Base-by-base conservation (phyloP, 352 stramenopile species). In the Phytopythium montanum region DNA sequence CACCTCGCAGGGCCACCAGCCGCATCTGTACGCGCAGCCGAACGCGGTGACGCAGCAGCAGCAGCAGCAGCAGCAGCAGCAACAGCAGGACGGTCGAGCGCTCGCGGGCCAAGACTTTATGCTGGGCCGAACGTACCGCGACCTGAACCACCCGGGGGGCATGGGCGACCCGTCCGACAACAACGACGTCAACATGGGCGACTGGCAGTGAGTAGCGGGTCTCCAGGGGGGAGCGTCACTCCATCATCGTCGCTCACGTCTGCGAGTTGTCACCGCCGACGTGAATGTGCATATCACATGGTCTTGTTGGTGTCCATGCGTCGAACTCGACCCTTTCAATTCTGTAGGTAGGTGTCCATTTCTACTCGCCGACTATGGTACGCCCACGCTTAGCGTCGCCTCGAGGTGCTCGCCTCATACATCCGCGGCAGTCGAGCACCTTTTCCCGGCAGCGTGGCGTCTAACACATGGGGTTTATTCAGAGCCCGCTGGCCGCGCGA, bases 181-280 rank as follows among this genome's bases (percentile, higher is more conserved):
- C 31, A 70, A 70, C 46, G 69, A 85, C 54, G 76, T 85, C 33
- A 73, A 87, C 58, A 86, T 89, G 76, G 66, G 69, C 54, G 73
- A 87, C 42, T 89, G 79, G 76, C 67, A 79, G 45, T 84, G 50
- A 13, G n/a, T n/a, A n/a, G n/a, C n/a, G 53, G 9, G 2, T 9
- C 13, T 31, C 25, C 39, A 7, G 39, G 16, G n/a, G n/a, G n/a
- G n/a, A n/a, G n/a, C n/a, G n/a, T n/a, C n/a, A n/a, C n/a, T n/a
- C n/a, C n/a, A n/a, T n/a, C n/a, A n/a, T n/a, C n/a, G n/a, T n/a
- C n/a, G n/a, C n/a, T n/a, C n/a, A n/a, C n/a, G n/a, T n/a, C n/a
- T n/a, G n/a, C n/a, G n/a, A n/a, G n/a, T n/a, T n/a, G n/a, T n/a
- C n/a, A n/a, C n/a, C n/a, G n/a, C n/a, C n/a, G n/a, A n/a, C n/a